Base-by-base conservation (phyloP, 768 basidiomycete species). In the Porphyrellus cyaneotinctus region DNA sequence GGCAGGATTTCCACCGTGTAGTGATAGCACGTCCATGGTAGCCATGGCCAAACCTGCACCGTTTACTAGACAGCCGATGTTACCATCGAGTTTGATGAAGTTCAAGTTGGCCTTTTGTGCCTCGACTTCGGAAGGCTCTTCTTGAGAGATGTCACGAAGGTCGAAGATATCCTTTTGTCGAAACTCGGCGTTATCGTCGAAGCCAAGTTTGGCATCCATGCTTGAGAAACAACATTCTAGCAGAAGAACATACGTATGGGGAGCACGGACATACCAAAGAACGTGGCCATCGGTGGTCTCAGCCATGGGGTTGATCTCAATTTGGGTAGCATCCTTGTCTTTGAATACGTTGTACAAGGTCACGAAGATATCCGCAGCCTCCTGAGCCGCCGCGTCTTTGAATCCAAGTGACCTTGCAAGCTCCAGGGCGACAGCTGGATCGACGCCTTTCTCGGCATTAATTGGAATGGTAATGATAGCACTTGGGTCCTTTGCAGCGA, bases 131-230 rank as follows among this genome's bases (percentile, higher is more conserved):
- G 93, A 95, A 18, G 94, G 83, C 65, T 97, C 94, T 72, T 99
- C 97, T 71, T 99, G 97, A 1, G 91, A 83, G 51, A 88, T 80
- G 67, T 99, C 97, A 49, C 97, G 85, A 49, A 99, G 79, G 49
- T 74, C 78, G 67, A 95, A 97, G 56, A 97, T 69, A 61, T 95
- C 93, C 64, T 84, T 72, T 67, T 99, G 97, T 56, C 97, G 88
- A 83, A 99, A 99, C 66, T 94, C 93, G 33, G 97, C 97, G 66
- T 99, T 98, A 70, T 99, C 97, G 64, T 99, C 97, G 64, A 99
- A 99, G n/a, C 94, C 93, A 56, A 98, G 92, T 72, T 99, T 99
- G 69, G 97, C 97, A 71, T 99, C 97, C 97, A 99, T 98, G 77
- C 95, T 95, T 59, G 13, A 56, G 42, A 52, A 31, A 43, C 22